Evolutionary conservation across 23 red algal genomes (phyloP).

Genomic region (Gracilaria caudata): DNA sequence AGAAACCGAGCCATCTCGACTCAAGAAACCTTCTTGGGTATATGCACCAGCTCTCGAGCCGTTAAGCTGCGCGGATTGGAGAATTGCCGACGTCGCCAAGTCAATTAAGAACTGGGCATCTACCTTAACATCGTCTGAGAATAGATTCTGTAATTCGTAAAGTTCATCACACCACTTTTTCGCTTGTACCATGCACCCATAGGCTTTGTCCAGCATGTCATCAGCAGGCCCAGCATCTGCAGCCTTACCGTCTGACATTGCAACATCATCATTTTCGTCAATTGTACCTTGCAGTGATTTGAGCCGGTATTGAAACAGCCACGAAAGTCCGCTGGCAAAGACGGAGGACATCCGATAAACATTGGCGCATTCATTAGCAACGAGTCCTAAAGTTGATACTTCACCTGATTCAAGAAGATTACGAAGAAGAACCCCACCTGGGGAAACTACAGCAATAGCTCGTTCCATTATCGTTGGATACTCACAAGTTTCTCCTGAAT

Average conservation of each 20-base stretch:
- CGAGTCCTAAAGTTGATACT: constrained; percentile 8
- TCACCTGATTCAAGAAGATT: constrained; percentile 29
- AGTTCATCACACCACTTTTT: constrained; percentile 38
- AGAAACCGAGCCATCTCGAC: neutral
- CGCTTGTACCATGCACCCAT: constrained; percentile 31
- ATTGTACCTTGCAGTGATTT: neutral
- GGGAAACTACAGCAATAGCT: constrained; percentile 17
- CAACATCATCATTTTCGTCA: neutral
- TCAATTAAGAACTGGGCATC: constrained; percentile 17
- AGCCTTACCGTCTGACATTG: neutral
- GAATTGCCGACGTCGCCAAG: constrained; percentile 12
- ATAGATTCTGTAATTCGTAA: neutral
- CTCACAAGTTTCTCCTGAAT: neutral
- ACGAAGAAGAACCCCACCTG: constrained; percentile 34
- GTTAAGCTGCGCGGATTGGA: neutral
- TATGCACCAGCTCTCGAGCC: constrained; percentile 5
- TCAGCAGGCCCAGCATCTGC: neutral
- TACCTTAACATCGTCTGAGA: constrained; percentile 3
- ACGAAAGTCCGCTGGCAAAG: constrained; percentile 49
- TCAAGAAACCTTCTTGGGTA: neutral
- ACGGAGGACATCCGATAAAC: constrained; percentile 45
- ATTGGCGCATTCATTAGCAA: constrained; percentile 37
- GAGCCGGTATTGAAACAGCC: constrained; percentile 29
- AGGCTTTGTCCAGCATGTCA: constrained; percentile 37
- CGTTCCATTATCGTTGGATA: neutral